Evolutionary conservation across 768 basidiomycete species (phyloP).

Genomic region (Amanita pallidorosea): DNA sequence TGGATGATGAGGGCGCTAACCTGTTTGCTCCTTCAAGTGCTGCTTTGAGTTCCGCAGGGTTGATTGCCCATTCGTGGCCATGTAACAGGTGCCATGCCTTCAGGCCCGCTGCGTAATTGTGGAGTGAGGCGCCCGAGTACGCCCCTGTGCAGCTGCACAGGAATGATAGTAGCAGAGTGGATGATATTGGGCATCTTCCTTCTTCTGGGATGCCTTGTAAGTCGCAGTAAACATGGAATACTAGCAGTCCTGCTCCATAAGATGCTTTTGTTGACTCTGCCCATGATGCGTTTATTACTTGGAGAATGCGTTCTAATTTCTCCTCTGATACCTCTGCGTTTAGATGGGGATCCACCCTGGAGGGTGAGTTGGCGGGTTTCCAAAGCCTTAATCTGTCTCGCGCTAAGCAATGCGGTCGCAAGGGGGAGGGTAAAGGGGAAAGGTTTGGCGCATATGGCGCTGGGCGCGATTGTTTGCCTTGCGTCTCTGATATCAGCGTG

Average conservation of each 20-base stretch:
- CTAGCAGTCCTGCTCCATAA: constrained; percentile 18
- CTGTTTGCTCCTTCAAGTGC: not conserved
- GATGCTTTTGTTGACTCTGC: constrained; percentile 12
- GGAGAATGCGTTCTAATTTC: not conserved
- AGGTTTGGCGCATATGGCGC: no score
- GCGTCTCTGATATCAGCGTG: no score
- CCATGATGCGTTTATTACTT: not conserved
- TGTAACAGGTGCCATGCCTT: constrained; percentile 29
- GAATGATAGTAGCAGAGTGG: no score
- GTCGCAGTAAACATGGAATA: constrained; percentile 23
- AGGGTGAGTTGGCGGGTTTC: no score
- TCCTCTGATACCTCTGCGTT: not conserved
- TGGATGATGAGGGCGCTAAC: not conserved
- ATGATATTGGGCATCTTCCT: constrained; percentile 12
- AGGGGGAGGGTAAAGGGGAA: no score
- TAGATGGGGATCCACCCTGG: not conserved
- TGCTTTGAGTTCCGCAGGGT: not conserved
- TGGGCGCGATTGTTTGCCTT: no score
- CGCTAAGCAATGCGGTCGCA: no score
- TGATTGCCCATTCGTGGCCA: constrained; percentile 8
- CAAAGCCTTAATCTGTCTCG: no score
- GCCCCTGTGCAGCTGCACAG: constrained; percentile 15
- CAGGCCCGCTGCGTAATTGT: constrained; percentile 20
- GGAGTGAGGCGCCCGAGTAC: constrained; percentile 16
- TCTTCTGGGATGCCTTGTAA: constrained; percentile 14